Base-by-base conservation (phyloP, 768 basidiomycete genomes). In the Panaeolus papilionaceus region DNA sequence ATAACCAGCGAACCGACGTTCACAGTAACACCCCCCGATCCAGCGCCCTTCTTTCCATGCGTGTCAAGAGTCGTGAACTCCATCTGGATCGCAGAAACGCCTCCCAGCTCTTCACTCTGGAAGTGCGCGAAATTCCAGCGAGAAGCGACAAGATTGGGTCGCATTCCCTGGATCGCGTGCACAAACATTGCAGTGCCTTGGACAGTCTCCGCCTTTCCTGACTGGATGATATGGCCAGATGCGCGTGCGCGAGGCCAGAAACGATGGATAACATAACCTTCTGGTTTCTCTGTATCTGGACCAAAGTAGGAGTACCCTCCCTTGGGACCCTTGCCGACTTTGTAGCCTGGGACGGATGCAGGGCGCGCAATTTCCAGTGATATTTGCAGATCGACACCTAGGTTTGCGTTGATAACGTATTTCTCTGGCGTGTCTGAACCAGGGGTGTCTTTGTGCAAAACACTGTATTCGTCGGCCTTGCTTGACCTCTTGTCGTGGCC, bases 141-240 rank as follows among this genome's bases (percentile, higher is more conserved):
- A 20, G 93, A 83, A 14, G 98, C 98, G 72, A 98, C 89, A 66
- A 95, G 86, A 79, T 99, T 93, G 62, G 97, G 96, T 8, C 95
- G 88, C 95, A 99, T 97, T 77, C 97, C 98, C 77, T 99, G 97
- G 76, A 99, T 98, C 54, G 97, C 97, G 78, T 97, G 94, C 20
- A 96, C 86, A 77, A 97, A 89, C 92, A 95, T 93, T 37, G 94
- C 94, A 42, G 85, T 81, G 51, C 92, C 93, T 38, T 85, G 77
- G 65, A 88, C 79, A 8, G 81, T 62, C 65, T 81, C 79, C 6
- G 90, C 90, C 66, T 86, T 79, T 51, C 93, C 93, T 38, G 88
- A 85, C 69, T 82, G 77, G 61, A 92, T 86, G 77, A 96, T 74
- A 71, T 88, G 85, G 5, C 96, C 96, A 28, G 83, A 81, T 18